Conservation (phyloP, 345 rosid species). For the Citrus sinensis region DNA sequence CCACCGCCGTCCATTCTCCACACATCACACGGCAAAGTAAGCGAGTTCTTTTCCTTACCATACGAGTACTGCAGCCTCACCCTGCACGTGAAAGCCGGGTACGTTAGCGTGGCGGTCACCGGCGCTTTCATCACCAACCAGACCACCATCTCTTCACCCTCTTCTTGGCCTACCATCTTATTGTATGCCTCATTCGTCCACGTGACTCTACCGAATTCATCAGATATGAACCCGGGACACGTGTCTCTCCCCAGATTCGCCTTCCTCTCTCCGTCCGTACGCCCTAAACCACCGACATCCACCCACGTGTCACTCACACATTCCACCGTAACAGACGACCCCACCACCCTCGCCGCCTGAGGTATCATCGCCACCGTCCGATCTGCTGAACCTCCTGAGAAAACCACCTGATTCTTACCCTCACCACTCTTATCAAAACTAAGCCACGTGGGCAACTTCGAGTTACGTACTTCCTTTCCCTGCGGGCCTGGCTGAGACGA, state of each 20-base stretch:
- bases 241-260: constrained; percentile 54
- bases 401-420: not conserved
- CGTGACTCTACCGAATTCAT: constrained; percentile 55
- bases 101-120: constrained; percentile 25
- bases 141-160: constrained; percentile 37
- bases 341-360: constrained; percentile 22
- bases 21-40: constrained; percentile 76
- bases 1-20: constrained; percentile 82
- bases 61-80: constrained; percentile 59
- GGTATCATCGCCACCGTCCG: constrained; percentile 19
- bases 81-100: constrained; percentile 65
- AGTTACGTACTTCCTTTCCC: constrained; percentile 12
- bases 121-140: constrained; percentile 62
- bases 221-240: constrained; percentile 83
- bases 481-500: constrained; percentile 12
- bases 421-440: constrained; percentile 31
- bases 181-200: constrained; percentile 72
- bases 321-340: constrained; percentile 72
- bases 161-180: constrained; percentile 49
- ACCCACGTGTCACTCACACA: constrained; percentile 68
- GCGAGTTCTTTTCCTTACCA: constrained; percentile 47
- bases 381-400: constrained; percentile 12
- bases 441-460: constrained; percentile 42
- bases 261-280: constrained; percentile 55
- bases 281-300: constrained; percentile 47